Conservation (phyloP, 768 basidiomycete genomes). For the Leccinum disarticulatum region DNA sequence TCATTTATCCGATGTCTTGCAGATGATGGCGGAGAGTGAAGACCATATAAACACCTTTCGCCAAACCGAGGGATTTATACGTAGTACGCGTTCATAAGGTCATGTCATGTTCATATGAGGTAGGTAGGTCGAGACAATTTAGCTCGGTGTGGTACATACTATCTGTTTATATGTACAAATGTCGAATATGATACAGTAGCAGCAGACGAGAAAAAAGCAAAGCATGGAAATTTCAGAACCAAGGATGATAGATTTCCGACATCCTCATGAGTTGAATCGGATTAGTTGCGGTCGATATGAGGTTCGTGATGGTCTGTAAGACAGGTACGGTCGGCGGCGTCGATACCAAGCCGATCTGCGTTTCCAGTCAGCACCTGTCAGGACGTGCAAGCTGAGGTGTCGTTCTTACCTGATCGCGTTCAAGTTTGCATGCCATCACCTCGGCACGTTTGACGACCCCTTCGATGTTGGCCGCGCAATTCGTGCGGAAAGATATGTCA, state of each 20-base stretch:
- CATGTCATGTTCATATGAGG: neutral
- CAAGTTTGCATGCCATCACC: conserved; percentile 81
- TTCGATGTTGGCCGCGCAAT: conserved; percentile 59
- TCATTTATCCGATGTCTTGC: conserved; percentile 1
- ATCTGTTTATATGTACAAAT: conserved; percentile 1
- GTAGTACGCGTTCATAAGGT: conserved; percentile 36
- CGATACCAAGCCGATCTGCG: conserved; percentile 22
- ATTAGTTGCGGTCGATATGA: conserved; percentile 85
- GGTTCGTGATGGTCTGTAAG: conserved; percentile 77
- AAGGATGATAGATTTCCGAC: conserved; percentile 82
- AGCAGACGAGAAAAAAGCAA: neutral
- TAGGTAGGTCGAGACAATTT: neutral
- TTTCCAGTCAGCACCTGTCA: conserved; percentile 6
- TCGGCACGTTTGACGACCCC: conserved; percentile 79
- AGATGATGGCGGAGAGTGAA: conserved; percentile 82
- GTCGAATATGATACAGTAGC: conserved; percentile 3
- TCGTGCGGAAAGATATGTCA: conserved; percentile 60
- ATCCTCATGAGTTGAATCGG: conserved; percentile 82
- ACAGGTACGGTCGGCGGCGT: conserved; percentile 44
- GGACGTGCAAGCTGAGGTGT: neutral
- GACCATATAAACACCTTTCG: conserved; percentile 64
- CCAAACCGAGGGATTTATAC: conserved; percentile 72
- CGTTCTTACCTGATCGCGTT: conserved; percentile 70
- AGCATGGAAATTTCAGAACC: conserved; percentile 53
- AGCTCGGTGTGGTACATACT: neutral